Conservation (phyloP, 305 asterid genomes). For the Rubia peregrina region DNA sequence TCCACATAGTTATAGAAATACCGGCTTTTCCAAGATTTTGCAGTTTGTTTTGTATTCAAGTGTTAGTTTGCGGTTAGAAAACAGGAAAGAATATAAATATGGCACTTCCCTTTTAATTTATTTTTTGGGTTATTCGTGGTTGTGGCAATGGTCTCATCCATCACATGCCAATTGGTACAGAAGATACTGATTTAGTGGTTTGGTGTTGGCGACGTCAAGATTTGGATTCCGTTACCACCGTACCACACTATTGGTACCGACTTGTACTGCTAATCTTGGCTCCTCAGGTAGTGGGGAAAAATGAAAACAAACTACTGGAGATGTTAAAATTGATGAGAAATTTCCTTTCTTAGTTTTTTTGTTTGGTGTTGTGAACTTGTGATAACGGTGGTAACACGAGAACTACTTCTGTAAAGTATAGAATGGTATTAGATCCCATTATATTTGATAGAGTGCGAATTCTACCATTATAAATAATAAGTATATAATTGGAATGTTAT, state of each 20-base stretch:
- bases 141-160: neutral
- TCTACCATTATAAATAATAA: no score
- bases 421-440: neutral
- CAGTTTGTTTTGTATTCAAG: no score
- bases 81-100: no score
- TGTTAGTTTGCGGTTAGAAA: no score
- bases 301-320: neutral
- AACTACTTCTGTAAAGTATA: neutral
- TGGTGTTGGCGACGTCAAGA: neutral
- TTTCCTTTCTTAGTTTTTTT: neutral
- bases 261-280: neutral
- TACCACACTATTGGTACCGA: neutral
- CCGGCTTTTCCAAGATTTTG: no score
- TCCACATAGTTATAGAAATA: no score
- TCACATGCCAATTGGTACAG: neutral
- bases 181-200: neutral
- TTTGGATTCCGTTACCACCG: conserved; percentile 4
- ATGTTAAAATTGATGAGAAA: neutral
- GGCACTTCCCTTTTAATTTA: neutral
- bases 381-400: neutral
- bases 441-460: neutral
- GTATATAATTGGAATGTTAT: no score
- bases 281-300: neutral
- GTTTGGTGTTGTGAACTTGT: neutral
- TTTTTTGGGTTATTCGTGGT: neutral